Conservation (phyloP, 1,284 basidiomycete species). For the Marasmius fiardii region DNA sequence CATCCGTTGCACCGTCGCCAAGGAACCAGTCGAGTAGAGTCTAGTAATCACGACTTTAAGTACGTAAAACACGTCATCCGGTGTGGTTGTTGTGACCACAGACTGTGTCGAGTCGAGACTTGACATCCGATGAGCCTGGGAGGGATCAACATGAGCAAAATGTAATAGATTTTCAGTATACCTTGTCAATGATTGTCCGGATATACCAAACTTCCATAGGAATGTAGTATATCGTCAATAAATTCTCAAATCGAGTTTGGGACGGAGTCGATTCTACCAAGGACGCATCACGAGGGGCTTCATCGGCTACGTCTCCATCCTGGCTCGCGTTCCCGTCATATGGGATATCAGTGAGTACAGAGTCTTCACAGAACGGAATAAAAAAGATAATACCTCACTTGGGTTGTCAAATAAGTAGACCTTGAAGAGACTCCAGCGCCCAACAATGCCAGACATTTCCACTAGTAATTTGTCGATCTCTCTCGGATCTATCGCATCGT, state of each 20-base stretch:
- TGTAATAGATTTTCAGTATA: slow-evolving; percentile 22
- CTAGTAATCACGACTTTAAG: slow-evolving; percentile 80
- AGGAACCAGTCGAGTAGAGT: slow-evolving; percentile 70
- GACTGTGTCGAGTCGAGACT: slow-evolving; percentile 64
- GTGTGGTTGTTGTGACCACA: slow-evolving; percentile 65
- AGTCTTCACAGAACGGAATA: slow-evolving; percentile 13
- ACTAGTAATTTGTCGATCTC: slow-evolving; percentile 88
- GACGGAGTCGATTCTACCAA: slow-evolving; percentile 50
- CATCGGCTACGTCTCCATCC: not conserved
- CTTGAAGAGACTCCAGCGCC: slow-evolving; percentile 89
- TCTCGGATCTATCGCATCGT: slow-evolving; percentile 72
- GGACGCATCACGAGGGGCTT: slow-evolving; percentile 12
- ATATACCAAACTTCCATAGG: slow-evolving; percentile 94
- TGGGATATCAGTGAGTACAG: not conserved
- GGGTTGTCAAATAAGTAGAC: slow-evolving; percentile 82
- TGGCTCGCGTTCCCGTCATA: not conserved
- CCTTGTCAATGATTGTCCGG: slow-evolving; percentile 87
- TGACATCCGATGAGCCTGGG: slow-evolving; percentile 69
- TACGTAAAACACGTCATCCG: slow-evolving; percentile 94
- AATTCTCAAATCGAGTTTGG: slow-evolving; percentile 60
- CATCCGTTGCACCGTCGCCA: slow-evolving; percentile 55
- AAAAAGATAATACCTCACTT: slow-evolving; percentile 35
- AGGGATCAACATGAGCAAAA: slow-evolving; percentile 3
- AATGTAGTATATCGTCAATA: slow-evolving; percentile 76
- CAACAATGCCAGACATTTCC: slow-evolving; percentile 86